Conservation (phyloP, 1,284 basidiomycete species). For the Pascua sp. region DNA sequence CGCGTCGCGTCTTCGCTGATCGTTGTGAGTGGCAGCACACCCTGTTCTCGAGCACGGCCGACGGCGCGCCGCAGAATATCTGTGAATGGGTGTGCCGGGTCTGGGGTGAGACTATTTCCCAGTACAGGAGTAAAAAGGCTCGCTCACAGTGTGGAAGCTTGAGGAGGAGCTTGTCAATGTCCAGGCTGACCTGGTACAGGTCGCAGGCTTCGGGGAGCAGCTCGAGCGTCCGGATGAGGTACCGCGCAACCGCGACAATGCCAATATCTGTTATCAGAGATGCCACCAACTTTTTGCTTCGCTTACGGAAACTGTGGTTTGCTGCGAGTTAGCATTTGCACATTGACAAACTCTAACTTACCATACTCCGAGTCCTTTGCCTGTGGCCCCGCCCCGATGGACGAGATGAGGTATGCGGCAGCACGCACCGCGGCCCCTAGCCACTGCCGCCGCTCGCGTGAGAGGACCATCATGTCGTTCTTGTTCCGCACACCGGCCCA, state of each 20-base stretch:
- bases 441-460: constrained; percentile 8
- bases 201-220: constrained; percentile 17
- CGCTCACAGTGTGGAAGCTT: constrained; percentile 14
- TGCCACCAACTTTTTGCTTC: background rate
- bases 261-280: constrained; percentile 11
- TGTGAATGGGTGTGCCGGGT: constrained; percentile 6
- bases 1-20: constrained; percentile 5
- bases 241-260: constrained; percentile 19
- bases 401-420: constrained; percentile 9
- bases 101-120: background rate
- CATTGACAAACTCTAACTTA: too few species aligned
- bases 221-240: constrained; percentile 22
- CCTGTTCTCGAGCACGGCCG: constrained; percentile 3
- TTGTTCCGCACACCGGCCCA: constrained; percentile 3
- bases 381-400: constrained; percentile 3
- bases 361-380: constrained; percentile 9
- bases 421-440: constrained; percentile 7
- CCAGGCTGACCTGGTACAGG: constrained; percentile 11
- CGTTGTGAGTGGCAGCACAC: constrained; percentile 6
- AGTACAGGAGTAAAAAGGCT: background rate
- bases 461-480: constrained; percentile 4
- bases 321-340: background rate
- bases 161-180: constrained; percentile 18
- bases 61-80: constrained; percentile 2
- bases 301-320: constrained; percentile 10